These are phyloP conservation scores for Fennellomyces sp. DNA, from an alignment of 371 early-diverging fungal genomes.

Conservation along the genomic window DNA sequence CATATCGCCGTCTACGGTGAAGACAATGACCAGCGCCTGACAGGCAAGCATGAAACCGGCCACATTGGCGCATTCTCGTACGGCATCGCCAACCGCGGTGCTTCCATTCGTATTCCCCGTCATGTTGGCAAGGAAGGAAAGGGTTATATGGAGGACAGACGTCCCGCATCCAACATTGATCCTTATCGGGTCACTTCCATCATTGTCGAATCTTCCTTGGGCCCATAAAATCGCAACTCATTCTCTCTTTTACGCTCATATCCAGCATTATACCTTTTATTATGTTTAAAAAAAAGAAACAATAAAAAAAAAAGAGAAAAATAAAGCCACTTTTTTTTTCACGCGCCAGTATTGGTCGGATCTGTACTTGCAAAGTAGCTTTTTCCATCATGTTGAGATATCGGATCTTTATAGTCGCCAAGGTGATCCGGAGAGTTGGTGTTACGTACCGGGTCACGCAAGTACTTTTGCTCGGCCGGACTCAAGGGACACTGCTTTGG, in stretches of 20 bases:
- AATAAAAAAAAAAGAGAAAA: too few relatives aligned
- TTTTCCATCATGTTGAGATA: neutral
- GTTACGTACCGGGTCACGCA: neutral
- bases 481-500: neutral
- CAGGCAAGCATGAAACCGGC: constrained; percentile 65
- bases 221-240: constrained; percentile 8
- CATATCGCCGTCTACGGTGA: constrained; percentile 70
- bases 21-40: constrained; percentile 64
- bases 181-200: constrained; percentile 64
- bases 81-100: constrained; percentile 68
- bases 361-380: neutral
- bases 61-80: constrained; percentile 57
- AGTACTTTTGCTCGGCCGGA: neutral
- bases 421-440: neutral
- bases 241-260: too few relatives aligned
- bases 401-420: neutral
- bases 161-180: constrained; percentile 70
- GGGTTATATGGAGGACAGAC: constrained; percentile 65
- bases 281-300: too few relatives aligned
- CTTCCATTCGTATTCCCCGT: constrained; percentile 68
- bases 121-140: constrained; percentile 61
- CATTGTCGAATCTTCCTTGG: constrained; percentile 58
- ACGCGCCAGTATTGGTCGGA: neutral
- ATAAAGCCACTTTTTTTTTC: too few relatives aligned
- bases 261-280: too few relatives aligned